Evolutionary conservation across 371 early-diverging fungal species (phyloP).

Genomic region (Nematocida minor): DNA sequence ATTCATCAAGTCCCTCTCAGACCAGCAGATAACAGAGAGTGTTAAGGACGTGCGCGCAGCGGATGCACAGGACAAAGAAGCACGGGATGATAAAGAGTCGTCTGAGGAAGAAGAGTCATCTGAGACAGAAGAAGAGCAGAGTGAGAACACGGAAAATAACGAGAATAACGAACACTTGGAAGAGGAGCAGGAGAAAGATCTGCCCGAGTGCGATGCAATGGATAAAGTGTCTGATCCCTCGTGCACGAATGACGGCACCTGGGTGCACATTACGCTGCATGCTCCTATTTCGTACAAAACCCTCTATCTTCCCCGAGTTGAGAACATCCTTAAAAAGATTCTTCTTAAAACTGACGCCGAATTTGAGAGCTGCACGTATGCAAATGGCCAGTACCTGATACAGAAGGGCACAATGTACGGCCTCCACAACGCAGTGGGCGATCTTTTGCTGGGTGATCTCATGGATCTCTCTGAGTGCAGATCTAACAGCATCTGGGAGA

Average conservation of each 20-base stretch:
- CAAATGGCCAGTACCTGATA: slow-evolving; percentile 27
- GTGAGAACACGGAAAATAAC: slow-evolving; percentile 51
- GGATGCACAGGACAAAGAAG: background rate
- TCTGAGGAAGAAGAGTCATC: slow-evolving; percentile 60
- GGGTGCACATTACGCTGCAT: background rate
- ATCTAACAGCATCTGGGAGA: slow-evolving; percentile 89
- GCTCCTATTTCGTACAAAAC: slow-evolving; percentile 3
- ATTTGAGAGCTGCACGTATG: slow-evolving; percentile 18
- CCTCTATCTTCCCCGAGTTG: slow-evolving; percentile 20
- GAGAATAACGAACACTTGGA: slow-evolving; percentile 19
- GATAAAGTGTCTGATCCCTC: background rate
- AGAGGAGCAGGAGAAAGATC: background rate
- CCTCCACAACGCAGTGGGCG: slow-evolving; percentile 72
- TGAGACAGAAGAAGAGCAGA: slow-evolving; percentile 65
- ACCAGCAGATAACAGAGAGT: slow-evolving; percentile 21
- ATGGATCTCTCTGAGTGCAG: slow-evolving; percentile 65
- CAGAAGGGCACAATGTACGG: slow-evolving; percentile 65
- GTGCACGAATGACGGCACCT: background rate
- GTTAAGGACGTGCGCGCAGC: slow-evolving; percentile 20
- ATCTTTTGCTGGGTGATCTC: slow-evolving; percentile 75
- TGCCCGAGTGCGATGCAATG: background rate
- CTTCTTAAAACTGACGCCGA: background rate
- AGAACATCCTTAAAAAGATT: slow-evolving; percentile 8
- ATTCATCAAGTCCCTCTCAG: slow-evolving; percentile 13
- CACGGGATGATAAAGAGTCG: background rate